phyloP scores from a whole-genome alignment of 345 rosid genomes.

The Populus davidiana region DNA sequence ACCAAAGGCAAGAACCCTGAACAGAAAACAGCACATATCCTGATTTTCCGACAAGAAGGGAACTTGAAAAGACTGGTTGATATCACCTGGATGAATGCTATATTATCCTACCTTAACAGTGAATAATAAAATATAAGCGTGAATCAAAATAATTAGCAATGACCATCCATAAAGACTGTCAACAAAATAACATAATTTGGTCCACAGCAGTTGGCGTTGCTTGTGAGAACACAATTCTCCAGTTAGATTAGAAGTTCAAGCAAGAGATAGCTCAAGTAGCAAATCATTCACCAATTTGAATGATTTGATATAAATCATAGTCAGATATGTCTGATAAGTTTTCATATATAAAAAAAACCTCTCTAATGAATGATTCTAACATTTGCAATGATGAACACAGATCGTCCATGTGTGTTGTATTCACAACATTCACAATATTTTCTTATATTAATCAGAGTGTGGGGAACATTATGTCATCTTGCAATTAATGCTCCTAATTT shows the following conservation, averaged over 20 bases:
- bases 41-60: neutral
- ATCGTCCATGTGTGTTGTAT: neutral
- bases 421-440: neutral
- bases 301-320: neutral
- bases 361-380: neutral
- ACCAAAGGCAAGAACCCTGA: neutral
- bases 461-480: neutral
- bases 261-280: neutral
- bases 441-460: neutral
- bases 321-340: neutral
- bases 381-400: neutral
- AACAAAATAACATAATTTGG: neutral
- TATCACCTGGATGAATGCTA: neutral
- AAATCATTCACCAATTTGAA: neutral
- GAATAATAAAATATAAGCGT: no score
- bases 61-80: neutral
- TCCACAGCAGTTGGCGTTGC: neutral
- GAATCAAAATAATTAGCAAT: no score
- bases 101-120: neutral
- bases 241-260: neutral
- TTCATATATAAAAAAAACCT: neutral
- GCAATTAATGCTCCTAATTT: neutral
- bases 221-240: no score
- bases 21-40: no score
- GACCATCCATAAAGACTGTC: no score